Evolutionary conservation across 2,329 filamentous ascomycete genomes (phyloP).

Genomic region (Furcasterigmium sp.): DNA sequence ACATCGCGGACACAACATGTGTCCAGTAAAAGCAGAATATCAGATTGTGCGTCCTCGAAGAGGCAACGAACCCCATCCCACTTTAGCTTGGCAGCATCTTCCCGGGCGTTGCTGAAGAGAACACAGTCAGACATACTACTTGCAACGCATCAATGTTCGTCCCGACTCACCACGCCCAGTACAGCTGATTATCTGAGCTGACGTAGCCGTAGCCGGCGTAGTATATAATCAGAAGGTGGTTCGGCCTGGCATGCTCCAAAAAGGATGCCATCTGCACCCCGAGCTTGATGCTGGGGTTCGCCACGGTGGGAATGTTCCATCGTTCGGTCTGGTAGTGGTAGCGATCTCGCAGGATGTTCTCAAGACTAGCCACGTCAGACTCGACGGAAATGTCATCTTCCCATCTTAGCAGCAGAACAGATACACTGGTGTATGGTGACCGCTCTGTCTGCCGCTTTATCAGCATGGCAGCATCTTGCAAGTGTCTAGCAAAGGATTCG

Average conservation of each 20-base stretch:
- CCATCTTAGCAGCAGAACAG: slow-evolving; percentile 57
- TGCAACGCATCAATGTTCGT: background rate
- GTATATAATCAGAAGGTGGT: slow-evolving; percentile 60
- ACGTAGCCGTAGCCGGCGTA: slow-evolving; percentile 58
- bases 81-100: slow-evolving; percentile 55
- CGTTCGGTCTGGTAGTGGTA: slow-evolving; percentile 57
- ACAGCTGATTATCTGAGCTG: slow-evolving; percentile 54
- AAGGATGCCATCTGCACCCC: slow-evolving; percentile 56
- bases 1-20: slow-evolving; percentile 53
- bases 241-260: slow-evolving; percentile 50
- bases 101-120: slow-evolving; percentile 44
- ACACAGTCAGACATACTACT: slow-evolving; percentile 25
- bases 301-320: slow-evolving; percentile 55
- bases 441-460: slow-evolving; percentile 59
- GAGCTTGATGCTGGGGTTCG: slow-evolving; percentile 57
- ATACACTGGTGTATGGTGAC: slow-evolving; percentile 51
- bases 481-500: slow-evolving; percentile 61
- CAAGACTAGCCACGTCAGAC: slow-evolving; percentile 47
- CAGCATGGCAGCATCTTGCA: slow-evolving; percentile 64
- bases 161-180: slow-evolving; percentile 59
- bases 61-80: slow-evolving; percentile 60
- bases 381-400: slow-evolving; percentile 53
- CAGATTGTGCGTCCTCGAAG: slow-evolving; percentile 57
- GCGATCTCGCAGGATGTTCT: slow-evolving; percentile 52
- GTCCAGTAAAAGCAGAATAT: slow-evolving; percentile 58